These are phyloP conservation scores for Cicer judaicum DNA, from an alignment of 306 rosid genomes.

Conservation along the genomic window DNA sequence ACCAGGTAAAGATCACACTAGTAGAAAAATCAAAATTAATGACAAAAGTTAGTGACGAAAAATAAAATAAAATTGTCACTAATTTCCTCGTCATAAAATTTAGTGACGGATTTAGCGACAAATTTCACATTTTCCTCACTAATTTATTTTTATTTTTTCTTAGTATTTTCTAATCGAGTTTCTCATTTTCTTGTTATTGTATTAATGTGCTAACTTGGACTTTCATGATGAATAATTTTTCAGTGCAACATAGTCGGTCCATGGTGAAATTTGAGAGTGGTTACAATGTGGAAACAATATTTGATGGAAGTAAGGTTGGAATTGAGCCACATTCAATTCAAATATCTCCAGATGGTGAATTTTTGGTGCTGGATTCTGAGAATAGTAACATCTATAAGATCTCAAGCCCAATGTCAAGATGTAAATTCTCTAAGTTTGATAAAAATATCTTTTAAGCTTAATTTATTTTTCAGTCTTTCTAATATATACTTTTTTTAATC, in stretches of 20 bases:
- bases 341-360: slow-evolving; percentile 75
- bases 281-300: slow-evolving; percentile 86
- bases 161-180: slow-evolving; percentile 28
- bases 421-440: slow-evolving; percentile 57
- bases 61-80: background rate
- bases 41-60: background rate
- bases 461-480: background rate
- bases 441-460: background rate
- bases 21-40: background rate
- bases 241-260: slow-evolving; percentile 77
- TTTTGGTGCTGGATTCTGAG: slow-evolving; percentile 87
- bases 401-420: slow-evolving; percentile 69
- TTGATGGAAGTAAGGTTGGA: slow-evolving; percentile 91
- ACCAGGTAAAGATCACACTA: slow-evolving; percentile 50
- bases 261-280: slow-evolving; percentile 96
- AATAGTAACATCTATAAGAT: slow-evolving; percentile 86
- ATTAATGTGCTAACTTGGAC: slow-evolving; percentile 34
- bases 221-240: slow-evolving; percentile 47
- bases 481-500: background rate
- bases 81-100: background rate
- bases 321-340: slow-evolving; percentile 88
- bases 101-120: background rate
- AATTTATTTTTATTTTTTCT: background rate
- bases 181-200: slow-evolving; percentile 18
- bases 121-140: background rate